Evolutionary conservation across 768 basidiomycete genomes (phyloP).

Genomic region (Albatrellus ellisii): DNA sequence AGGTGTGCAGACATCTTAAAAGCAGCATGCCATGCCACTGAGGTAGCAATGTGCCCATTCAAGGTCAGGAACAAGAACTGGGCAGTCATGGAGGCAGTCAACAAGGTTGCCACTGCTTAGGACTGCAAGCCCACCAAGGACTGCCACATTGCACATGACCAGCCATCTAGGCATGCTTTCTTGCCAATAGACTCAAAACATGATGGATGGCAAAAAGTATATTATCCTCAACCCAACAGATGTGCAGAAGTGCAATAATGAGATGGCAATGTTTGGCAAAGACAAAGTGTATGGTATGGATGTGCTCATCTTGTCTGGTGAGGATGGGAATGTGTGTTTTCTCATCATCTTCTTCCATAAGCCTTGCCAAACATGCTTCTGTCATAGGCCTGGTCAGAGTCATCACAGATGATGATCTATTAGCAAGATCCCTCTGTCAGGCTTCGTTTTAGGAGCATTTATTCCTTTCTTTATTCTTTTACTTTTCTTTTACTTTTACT

Average conservation of each 20-base stretch:
- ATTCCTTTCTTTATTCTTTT: too few relatives aligned
- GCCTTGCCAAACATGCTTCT: conserved; percentile 2
- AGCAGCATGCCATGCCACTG: conserved; percentile 89
- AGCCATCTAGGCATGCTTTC: conserved; percentile 94
- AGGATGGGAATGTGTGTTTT: conserved; percentile 73
- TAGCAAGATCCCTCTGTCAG: conserved; percentile 72
- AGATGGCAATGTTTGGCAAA: conserved; percentile 77
- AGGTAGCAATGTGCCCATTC: conserved; percentile 80
- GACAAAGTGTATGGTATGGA: conserved; percentile 94
- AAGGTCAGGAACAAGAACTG: conserved; percentile 95
- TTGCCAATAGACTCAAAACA: conserved; percentile 87
- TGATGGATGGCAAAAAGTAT: conserved; percentile 93
- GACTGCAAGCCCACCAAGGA: conserved; percentile 89
- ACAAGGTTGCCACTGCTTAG: conserved; percentile 55
- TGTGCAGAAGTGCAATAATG: conserved; percentile 73
- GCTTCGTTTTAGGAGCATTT: too few relatives aligned
- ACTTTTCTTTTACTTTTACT: too few relatives aligned
- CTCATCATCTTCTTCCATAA: neutral
- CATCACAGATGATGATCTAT: conserved; percentile 85
- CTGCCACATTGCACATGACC: too few relatives aligned
- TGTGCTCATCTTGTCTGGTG: conserved; percentile 73
- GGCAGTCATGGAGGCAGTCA: conserved; percentile 81
- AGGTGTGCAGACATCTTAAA: conserved; percentile 83
- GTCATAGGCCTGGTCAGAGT: conserved; percentile 74
- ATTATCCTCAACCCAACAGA: conserved; percentile 86